A percentile compares a stretch with the other conserved stretches of the same genome.
Conservation (phyloP, 1,139 yeast species). For the Kodamaea alishanica region DNA sequence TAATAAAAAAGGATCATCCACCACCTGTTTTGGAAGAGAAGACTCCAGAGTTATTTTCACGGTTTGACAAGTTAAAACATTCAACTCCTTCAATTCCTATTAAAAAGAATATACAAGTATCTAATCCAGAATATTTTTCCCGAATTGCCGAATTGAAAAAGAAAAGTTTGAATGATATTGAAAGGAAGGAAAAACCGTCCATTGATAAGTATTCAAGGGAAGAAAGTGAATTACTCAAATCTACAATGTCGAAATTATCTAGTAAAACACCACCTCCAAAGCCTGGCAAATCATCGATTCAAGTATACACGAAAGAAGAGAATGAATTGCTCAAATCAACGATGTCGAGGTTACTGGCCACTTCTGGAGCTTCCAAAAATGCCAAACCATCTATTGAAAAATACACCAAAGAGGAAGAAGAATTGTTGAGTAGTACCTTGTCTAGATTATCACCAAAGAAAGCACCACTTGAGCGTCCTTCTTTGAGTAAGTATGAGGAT, state of each 20-base stretch:
- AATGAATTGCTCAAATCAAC: slow-evolving; percentile 14
- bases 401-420: slow-evolving; percentile 13
- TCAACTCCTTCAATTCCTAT: neutral
- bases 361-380: slow-evolving; percentile 14
- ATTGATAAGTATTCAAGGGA: slow-evolving; percentile 11
- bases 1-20: slow-evolving; percentile 11
- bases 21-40: slow-evolving; percentile 9
- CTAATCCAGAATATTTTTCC: slow-evolving; percentile 11
- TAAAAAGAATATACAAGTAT: slow-evolving; percentile 1
- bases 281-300: slow-evolving; percentile 9
- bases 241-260: slow-evolving; percentile 14
- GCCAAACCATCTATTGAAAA: slow-evolving; percentile 16
- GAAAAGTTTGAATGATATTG: neutral
- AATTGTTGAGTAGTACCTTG: slow-evolving; percentile 14
- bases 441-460: slow-evolving; percentile 10
- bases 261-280: slow-evolving; percentile 3
- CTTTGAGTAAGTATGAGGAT: slow-evolving; percentile 20
- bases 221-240: slow-evolving; percentile 14
- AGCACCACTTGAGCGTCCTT: slow-evolving; percentile 10
- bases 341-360: slow-evolving; percentile 11
- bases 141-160: slow-evolving; percentile 10
- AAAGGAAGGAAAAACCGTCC: slow-evolving; percentile 2
- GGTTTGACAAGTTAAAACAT: slow-evolving; percentile 11
- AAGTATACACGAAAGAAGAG: slow-evolving; percentile 9
- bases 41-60: slow-evolving; percentile 12